Percentiles rank a stretch among this genome's conserved stretches.
Conservation (phyloP, 495 filamentous ascomycete species). For the Xylaria telfairii region DNA sequence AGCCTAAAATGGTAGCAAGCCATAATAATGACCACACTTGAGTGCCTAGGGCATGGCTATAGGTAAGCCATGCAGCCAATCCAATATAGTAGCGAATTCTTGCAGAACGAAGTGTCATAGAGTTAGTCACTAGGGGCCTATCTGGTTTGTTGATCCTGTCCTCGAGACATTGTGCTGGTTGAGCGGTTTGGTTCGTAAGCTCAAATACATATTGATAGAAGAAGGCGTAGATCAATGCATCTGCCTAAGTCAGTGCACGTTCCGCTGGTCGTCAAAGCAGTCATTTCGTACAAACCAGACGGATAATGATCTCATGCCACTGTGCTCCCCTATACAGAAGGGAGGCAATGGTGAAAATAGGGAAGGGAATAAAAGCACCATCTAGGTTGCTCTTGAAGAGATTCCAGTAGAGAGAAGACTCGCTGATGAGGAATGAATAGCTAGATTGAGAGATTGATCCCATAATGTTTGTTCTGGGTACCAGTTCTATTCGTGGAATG, state of each 20-base stretch:
- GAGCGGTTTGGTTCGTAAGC: conserved; percentile 5
- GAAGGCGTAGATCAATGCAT: background rate
- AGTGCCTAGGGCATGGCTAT: background rate
- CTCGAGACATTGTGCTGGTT: background rate
- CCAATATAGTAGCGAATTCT: background rate
- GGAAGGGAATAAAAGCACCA: background rate
- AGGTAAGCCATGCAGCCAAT: background rate
- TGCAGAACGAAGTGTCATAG: conserved; percentile 5
- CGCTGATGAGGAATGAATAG: background rate
- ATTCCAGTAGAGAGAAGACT: background rate
- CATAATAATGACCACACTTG: background rate
- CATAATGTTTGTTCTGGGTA: background rate
- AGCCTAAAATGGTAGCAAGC: background rate
- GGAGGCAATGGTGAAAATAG: background rate
- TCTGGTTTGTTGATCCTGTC: conserved; percentile 8
- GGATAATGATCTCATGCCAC: background rate
- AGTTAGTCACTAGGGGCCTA: background rate
- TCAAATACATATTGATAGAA: background rate
- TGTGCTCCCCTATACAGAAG: background rate
- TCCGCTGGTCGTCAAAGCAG: too few relatives aligned
- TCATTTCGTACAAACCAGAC: background rate
- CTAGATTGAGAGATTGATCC: background rate
- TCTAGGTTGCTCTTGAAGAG: background rate
- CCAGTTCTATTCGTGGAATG: background rate
- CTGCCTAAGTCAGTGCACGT: background rate